Conservation (phyloP, 2,329 filamentous ascomycete species). For the Cladophialophora psammophila region DNA sequence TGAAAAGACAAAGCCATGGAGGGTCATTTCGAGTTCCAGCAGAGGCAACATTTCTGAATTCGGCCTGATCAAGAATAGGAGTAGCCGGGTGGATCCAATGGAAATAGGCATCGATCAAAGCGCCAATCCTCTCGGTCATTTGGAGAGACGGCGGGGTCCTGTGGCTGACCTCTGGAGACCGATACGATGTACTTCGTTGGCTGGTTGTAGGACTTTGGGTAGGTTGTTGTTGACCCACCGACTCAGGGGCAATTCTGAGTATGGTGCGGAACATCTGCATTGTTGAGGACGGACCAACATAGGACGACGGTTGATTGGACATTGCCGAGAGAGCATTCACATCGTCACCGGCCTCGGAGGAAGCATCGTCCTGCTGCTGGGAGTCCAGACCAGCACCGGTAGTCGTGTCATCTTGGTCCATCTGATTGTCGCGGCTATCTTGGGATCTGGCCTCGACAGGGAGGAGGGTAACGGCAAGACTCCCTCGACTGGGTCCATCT, state of each 20-base stretch:
- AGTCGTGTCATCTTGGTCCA: not conserved
- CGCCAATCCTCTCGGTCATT: slow-evolving; percentile 13
- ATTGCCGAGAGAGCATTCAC: slow-evolving; percentile 26
- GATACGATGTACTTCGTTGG: slow-evolving; percentile 13
- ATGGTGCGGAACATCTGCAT: slow-evolving; percentile 31
- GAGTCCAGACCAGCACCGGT: not conserved
- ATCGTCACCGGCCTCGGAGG: slow-evolving; percentile 22
- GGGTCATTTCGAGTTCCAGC: slow-evolving; percentile 27
- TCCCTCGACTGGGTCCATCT: not conserved
- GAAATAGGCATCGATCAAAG: slow-evolving; percentile 39
- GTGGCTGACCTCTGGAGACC: slow-evolving; percentile 11
- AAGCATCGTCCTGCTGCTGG: slow-evolving; percentile 3
- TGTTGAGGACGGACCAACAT: slow-evolving; percentile 28
- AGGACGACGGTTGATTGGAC: slow-evolving; percentile 22
- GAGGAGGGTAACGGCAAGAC: not conserved
- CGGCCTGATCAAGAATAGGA: slow-evolving; percentile 37
- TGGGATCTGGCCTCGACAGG: not conserved
- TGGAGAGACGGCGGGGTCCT: slow-evolving; percentile 5
- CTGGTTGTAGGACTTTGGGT: slow-evolving; percentile 17
- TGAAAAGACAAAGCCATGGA: slow-evolving; percentile 40
- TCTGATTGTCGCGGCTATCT: not conserved
- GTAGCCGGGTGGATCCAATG: slow-evolving; percentile 35
- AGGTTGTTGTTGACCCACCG: slow-evolving; percentile 3
- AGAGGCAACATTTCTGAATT: slow-evolving; percentile 34
- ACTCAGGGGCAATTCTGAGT: slow-evolving; percentile 25